phyloP scores from a whole-genome alignment of 192 early-diverging fungal genomes.

The Dissophora globulifera region DNA sequence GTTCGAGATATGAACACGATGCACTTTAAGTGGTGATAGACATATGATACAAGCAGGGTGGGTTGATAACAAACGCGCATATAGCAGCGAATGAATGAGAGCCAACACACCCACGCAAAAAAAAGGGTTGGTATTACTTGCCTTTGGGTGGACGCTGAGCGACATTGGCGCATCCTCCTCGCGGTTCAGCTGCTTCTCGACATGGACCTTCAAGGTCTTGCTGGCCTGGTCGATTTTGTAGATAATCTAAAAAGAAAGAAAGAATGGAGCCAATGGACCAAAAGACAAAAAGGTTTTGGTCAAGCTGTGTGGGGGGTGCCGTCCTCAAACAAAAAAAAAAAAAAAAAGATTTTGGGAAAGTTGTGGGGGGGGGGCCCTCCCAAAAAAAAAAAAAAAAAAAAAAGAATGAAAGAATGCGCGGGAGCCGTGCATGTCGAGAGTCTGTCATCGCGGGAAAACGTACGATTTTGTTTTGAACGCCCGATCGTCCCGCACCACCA shows the following conservation, averaged over 20 bases:
- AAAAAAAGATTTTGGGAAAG: no score
- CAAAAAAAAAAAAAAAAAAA: no score
- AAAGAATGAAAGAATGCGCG: no score
- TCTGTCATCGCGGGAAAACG: no score
- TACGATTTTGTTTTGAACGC: constrained; percentile 92
- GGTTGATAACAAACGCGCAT: background rate
- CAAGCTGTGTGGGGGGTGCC: no score
- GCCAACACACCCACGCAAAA: no score
- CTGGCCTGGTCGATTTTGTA: constrained; percentile 60
- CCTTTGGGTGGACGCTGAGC: constrained; percentile 82
- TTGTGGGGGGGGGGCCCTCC: no score
- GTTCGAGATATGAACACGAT: no score
- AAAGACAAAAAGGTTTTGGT: no score
- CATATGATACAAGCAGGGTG: background rate
- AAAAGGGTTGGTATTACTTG: constrained; percentile 25
- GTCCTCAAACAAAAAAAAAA: no score
- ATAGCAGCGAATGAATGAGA: background rate
- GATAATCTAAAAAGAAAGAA: constrained; percentile 49
- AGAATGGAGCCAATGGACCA: constrained; percentile 1
- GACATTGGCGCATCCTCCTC: constrained; percentile 90
- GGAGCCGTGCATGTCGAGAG: no score
- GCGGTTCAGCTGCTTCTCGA: constrained; percentile 57
- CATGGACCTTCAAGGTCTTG: constrained; percentile 32
- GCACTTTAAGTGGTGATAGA: background rate
- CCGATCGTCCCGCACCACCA: constrained; percentile 82